phyloP scores from a whole-genome alignment of 2,329 filamentous ascomycete genomes.

The Fusarium continuum region DNA sequence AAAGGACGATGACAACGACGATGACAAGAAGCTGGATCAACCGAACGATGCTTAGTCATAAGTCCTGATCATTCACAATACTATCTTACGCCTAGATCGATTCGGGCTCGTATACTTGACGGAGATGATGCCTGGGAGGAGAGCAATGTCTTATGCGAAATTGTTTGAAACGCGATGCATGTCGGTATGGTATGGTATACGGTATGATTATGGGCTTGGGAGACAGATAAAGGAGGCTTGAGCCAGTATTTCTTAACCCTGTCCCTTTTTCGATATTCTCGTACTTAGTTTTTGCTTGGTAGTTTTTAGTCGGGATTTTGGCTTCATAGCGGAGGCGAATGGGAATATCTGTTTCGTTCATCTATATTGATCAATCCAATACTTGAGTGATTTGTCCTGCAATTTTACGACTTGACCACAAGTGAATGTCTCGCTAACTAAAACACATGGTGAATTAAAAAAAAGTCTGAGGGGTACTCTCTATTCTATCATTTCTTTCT shows the following conservation, averaged over 20 bases:
- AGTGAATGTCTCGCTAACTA: too few relatives aligned
- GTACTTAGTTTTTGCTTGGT: slow-evolving; percentile 27
- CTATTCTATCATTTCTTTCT: too few relatives aligned
- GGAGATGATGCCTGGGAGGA: slow-evolving; percentile 36
- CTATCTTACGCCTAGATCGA: slow-evolving; percentile 3
- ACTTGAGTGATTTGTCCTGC: not conserved
- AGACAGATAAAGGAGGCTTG: slow-evolving; percentile 15
- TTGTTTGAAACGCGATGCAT: slow-evolving; percentile 29
- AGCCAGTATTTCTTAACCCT: slow-evolving; percentile 4
- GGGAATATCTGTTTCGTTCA: slow-evolving; percentile 30
- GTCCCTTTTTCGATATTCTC: slow-evolving; percentile 28
- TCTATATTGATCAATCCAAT: not conserved
- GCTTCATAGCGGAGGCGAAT: slow-evolving; percentile 50
- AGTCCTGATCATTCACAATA: slow-evolving; percentile 1
- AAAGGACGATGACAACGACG: slow-evolving; percentile 37
- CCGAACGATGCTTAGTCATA: slow-evolving; percentile 31
- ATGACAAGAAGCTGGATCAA: slow-evolving; percentile 25
- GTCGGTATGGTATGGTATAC: slow-evolving; percentile 14
- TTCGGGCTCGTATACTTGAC: slow-evolving; percentile 23
- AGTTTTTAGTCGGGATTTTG: slow-evolving; percentile 31
- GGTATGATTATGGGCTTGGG: slow-evolving; percentile 16
- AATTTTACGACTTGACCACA: too few relatives aligned
- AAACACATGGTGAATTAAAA: too few relatives aligned
- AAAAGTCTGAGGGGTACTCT: too few relatives aligned
- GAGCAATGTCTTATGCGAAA: slow-evolving; percentile 21